These are phyloP conservation scores for Amanita muscaria DNA, from an alignment of 768 basidiomycete species.

Conservation along the genomic window DNA sequence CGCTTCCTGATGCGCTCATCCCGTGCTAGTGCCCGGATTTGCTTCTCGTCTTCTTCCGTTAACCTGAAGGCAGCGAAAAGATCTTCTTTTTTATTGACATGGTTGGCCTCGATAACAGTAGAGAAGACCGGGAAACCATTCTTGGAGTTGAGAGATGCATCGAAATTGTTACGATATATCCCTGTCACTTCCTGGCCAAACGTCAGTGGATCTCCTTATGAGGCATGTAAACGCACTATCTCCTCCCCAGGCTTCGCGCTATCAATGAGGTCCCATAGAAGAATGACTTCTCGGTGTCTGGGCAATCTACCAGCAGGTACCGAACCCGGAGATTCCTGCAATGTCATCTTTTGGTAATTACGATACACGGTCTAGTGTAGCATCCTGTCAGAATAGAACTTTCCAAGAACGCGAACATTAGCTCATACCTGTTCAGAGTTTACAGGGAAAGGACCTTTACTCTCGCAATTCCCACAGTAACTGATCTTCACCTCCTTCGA, in stretches of 20 bases:
- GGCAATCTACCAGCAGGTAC: constrained; percentile 97
- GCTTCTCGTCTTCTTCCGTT: constrained; percentile 93
- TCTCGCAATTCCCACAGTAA: constrained; percentile 90
- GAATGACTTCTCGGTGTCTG: constrained; percentile 91
- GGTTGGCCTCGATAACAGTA: constrained; percentile 96
- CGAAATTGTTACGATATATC: constrained; percentile 97
- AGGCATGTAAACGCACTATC: constrained; percentile 65
- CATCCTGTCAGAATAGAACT: not conserved
- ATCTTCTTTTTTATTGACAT: constrained; percentile 98
- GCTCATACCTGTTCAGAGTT: constrained; percentile 83
- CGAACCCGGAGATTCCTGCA: constrained; percentile 96
- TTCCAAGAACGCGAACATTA: constrained; percentile 12
- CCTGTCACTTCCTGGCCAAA: constrained; percentile 97
- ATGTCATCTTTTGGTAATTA: constrained; percentile 97
- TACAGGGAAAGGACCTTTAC: constrained; percentile 90
- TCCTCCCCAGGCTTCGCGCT: constrained; percentile 98
- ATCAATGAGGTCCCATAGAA: constrained; percentile 98
- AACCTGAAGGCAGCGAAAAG: constrained; percentile 96
- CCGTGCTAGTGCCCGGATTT: constrained; percentile 77
- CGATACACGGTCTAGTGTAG: constrained; percentile 83
- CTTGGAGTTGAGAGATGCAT: constrained; percentile 94
- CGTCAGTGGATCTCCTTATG: no score
- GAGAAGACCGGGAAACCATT: constrained; percentile 99
- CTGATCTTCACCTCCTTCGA: constrained; percentile 90
- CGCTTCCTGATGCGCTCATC: constrained; percentile 96